Conservation (phyloP, 306 rosid genomes). For the Pterocarpus macrocarpus region DNA sequence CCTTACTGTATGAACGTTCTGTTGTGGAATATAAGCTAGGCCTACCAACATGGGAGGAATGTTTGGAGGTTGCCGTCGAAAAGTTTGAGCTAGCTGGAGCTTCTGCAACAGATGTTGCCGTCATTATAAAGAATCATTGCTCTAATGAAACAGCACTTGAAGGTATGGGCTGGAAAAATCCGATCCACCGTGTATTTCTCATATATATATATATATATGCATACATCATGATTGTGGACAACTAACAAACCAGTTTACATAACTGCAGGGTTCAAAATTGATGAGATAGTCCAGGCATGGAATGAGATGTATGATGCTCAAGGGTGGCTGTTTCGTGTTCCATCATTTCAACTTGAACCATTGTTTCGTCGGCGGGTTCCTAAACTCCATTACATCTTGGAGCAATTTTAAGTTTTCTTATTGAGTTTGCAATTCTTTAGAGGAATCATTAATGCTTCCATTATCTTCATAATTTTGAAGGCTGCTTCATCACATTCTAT, state of each 20-base stretch:
- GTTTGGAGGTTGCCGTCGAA: constrained; percentile 84
- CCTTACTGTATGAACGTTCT: constrained; percentile 84
- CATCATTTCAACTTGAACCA: constrained; percentile 94
- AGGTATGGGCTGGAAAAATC: constrained; percentile 58
- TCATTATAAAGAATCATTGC: constrained; percentile 96
- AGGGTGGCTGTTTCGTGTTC: constrained; percentile 93
- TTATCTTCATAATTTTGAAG: constrained; percentile 55
- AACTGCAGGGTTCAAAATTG: constrained; percentile 87
- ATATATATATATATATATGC: constrained; percentile 4
- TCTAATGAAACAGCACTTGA: constrained; percentile 88
- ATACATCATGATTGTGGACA: constrained; percentile 11
- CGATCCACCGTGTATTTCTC: constrained; percentile 22
- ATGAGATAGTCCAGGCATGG: constrained; percentile 96
- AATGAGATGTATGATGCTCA: constrained; percentile 88
- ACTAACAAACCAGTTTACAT: constrained; percentile 40
- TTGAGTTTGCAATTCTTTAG: constrained; percentile 53
- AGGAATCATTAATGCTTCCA: constrained; percentile 57
- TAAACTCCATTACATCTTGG: constrained; percentile 80
- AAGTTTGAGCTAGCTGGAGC: constrained; percentile 92
- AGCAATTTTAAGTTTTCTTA: constrained; percentile 66
- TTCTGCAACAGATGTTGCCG: constrained; percentile 85
- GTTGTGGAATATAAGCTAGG: constrained; percentile 77
- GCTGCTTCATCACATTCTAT: constrained; percentile 48
- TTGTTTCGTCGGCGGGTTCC: constrained; percentile 91
- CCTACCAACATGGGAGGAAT: constrained; percentile 88